Conservation (phyloP, 2,329 filamentous ascomycete species). For the Verticillium longisporum region DNA sequence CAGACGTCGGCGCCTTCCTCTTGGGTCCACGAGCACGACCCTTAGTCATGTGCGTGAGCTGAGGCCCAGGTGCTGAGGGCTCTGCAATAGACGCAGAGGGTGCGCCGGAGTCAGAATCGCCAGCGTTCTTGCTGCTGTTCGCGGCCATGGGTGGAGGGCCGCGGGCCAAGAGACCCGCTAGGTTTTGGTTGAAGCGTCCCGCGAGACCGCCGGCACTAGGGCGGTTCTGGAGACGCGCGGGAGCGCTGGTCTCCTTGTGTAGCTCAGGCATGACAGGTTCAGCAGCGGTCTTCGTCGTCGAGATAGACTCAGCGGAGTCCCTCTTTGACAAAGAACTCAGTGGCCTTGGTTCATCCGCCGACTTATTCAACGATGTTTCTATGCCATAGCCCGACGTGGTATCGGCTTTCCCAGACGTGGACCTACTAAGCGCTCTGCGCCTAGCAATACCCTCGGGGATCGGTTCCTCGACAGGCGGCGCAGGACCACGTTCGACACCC, state of each 20-base stretch:
- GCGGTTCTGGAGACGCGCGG: slow-evolving; percentile 39
- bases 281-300: slow-evolving; percentile 2
- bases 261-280: slow-evolving; percentile 12
- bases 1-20: slow-evolving; percentile 63
- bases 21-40: slow-evolving; percentile 81
- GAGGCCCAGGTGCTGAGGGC: slow-evolving; percentile 43
- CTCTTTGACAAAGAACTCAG: background rate
- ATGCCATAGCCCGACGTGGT: slow-evolving; percentile 1
- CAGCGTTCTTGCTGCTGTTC: slow-evolving; percentile 23
- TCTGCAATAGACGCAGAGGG: slow-evolving; percentile 19
- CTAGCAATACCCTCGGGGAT: slow-evolving; percentile 51
- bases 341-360: slow-evolving; percentile 3
- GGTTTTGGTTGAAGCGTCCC: slow-evolving; percentile 77
- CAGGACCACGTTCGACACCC: slow-evolving; percentile 37
- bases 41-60: slow-evolving; percentile 88
- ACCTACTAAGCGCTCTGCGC: slow-evolving; percentile 39
- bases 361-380: background rate
- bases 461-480: slow-evolving; percentile 28
- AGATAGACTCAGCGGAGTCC: background rate
- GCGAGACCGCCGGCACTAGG: slow-evolving; percentile 53
- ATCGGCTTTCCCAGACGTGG: slow-evolving; percentile 31
- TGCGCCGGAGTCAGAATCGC: slow-evolving; percentile 8
- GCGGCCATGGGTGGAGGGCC: slow-evolving; percentile 51
- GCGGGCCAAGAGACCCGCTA: slow-evolving; percentile 71
- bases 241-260: slow-evolving; percentile 39